These are phyloP conservation scores for Boletus chippewaensis DNA, from an alignment of 1,284 basidiomycete species.

Conservation along the genomic window DNA sequence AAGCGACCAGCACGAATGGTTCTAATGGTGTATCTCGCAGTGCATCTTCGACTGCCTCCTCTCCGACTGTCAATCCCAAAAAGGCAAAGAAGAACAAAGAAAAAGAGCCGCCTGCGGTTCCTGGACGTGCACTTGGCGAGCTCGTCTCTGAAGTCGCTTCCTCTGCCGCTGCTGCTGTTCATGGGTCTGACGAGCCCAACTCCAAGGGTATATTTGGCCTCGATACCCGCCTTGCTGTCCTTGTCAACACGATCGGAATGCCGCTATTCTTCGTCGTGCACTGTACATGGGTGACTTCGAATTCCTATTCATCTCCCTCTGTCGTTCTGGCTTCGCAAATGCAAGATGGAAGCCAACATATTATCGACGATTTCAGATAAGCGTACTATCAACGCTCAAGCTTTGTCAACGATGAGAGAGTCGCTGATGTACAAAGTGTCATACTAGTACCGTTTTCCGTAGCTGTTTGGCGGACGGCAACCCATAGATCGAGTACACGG, in stretches of 20 bases:
- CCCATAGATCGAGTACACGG: too few species aligned
- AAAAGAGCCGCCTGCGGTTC: slow-evolving; percentile 33
- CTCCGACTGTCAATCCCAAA: slow-evolving; percentile 40
- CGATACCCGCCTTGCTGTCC: slow-evolving; percentile 75
- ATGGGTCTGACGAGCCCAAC: slow-evolving; percentile 14
- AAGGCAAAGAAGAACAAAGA: slow-evolving; percentile 58
- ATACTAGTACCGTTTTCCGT: too few species aligned
- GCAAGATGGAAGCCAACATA: slow-evolving; percentile 84
- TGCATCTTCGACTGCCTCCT: slow-evolving; percentile 24
- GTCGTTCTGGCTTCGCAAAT: slow-evolving; percentile 85
- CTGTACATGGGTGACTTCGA: slow-evolving; percentile 95
- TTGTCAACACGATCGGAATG: slow-evolving; percentile 74
- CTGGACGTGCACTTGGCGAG: slow-evolving; percentile 35
- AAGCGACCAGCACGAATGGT: slow-evolving; percentile 20
- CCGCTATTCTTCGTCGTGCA: slow-evolving; percentile 90
- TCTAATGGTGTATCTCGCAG: slow-evolving; percentile 29
- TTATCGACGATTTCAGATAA: slow-evolving; percentile 99
- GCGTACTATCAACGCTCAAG: too few species aligned
- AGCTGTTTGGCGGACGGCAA: too few species aligned
- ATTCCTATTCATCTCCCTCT: slow-evolving; percentile 95
- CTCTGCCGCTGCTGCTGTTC: slow-evolving; percentile 26
- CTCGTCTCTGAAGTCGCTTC: slow-evolving; percentile 41
- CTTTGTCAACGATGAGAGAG: too few species aligned
- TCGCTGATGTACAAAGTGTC: too few species aligned
- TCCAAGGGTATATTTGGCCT: slow-evolving; percentile 74